Conservation (phyloP, 1,284 basidiomycete species). For the Trichosporon asahii region DNA sequence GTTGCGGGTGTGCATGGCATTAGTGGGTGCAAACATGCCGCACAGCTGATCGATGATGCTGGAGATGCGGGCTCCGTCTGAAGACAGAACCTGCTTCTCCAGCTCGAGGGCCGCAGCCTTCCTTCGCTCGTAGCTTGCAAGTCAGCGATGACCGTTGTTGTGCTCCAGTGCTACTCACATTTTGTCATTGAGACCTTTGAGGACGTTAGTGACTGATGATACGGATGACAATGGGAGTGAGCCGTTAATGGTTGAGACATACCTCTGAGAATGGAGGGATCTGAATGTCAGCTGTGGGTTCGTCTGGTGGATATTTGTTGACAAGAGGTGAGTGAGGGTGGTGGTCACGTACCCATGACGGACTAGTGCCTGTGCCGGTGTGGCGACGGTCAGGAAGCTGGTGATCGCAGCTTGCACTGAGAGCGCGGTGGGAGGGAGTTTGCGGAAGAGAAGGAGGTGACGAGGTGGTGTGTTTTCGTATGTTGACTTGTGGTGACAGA, state of each 20-base stretch:
- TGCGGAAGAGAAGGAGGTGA: neutral
- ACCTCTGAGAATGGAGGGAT: slow-evolving; percentile 45
- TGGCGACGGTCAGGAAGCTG: neutral
- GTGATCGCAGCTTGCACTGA: neutral
- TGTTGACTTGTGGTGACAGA: neutral
- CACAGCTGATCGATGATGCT: slow-evolving; percentile 92
- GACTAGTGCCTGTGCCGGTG: neutral
- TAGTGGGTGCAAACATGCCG: slow-evolving; percentile 81
- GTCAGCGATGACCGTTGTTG: neutral
- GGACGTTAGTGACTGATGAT: neutral
- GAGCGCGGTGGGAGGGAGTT: neutral
- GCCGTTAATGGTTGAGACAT: slow-evolving; percentile 8
- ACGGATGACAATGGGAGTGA: neutral
- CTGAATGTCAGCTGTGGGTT: slow-evolving; percentile 21
- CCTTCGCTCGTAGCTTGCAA: slow-evolving; percentile 71
- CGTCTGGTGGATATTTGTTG: neutral
- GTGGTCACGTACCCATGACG: slow-evolving; percentile 18
- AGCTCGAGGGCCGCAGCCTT: slow-evolving; percentile 93
- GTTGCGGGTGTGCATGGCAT: slow-evolving; percentile 83
- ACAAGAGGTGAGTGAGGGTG: neutral
- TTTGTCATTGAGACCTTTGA: slow-evolving; percentile 53
- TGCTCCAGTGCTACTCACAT: slow-evolving; percentile 32
- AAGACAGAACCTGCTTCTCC: slow-evolving; percentile 66
- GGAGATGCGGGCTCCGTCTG: slow-evolving; percentile 72
- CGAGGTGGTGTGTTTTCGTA: neutral